These are phyloP conservation scores for Russula virescens DNA, from an alignment of 768 basidiomycete genomes.

Conservation along the genomic window DNA sequence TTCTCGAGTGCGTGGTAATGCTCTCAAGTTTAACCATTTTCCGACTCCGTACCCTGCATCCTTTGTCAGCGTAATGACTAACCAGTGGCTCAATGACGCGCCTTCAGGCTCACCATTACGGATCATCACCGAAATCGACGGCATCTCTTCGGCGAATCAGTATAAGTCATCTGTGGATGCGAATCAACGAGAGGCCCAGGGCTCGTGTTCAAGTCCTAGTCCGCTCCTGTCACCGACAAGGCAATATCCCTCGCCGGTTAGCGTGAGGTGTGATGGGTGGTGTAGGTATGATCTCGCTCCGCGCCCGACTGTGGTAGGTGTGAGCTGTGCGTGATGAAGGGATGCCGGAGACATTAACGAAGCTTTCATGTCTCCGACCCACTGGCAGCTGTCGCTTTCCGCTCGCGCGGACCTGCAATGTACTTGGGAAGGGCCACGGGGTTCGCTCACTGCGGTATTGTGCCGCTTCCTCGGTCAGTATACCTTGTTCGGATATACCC, in stretches of 20 bases:
- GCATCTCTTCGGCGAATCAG: background rate
- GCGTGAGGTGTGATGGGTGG: slow-evolving; percentile 24
- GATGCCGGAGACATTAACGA: too few species aligned
- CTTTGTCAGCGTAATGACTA: background rate
- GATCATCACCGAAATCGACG: background rate
- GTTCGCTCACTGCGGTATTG: slow-evolving; percentile 25
- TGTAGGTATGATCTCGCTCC: slow-evolving; percentile 1
- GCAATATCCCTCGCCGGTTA: slow-evolving; percentile 21
- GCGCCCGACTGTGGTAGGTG: slow-evolving; percentile 10
- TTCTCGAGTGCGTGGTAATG: background rate
- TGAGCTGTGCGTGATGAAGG: too few species aligned
- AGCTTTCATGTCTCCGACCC: background rate
- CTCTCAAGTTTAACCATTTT: background rate
- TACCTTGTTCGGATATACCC: background rate
- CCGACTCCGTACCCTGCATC: background rate
- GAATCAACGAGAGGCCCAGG: background rate
- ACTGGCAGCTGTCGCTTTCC: slow-evolving; percentile 22
- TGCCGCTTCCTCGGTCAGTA: slow-evolving; percentile 17
- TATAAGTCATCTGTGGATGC: background rate
- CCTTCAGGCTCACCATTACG: background rate
- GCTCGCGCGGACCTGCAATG: slow-evolving; percentile 26
- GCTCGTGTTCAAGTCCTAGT: background rate
- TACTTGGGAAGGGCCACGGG: slow-evolving; percentile 26
- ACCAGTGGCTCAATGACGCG: background rate
- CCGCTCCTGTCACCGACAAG: slow-evolving; percentile 4